Evolutionary conservation across 352 stramenopile species (phyloP), one percentile per base, ranked within the genome.

Genomic region (Phytophthora fragariae): DNA sequence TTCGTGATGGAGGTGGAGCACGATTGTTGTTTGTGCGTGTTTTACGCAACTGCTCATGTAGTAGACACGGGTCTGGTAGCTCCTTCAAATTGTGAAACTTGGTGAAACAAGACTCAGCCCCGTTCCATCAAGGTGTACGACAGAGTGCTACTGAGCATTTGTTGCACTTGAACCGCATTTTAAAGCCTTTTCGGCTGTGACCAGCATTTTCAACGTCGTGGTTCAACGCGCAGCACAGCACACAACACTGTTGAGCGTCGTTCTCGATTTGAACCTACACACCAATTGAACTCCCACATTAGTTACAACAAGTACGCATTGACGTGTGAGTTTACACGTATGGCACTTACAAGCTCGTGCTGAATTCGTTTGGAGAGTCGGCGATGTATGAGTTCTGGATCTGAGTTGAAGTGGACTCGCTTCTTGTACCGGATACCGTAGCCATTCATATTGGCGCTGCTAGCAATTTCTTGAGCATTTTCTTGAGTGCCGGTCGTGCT

Each of bases 11-110:
- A 44, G 31, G 54, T 59, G 27, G 14, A 17, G 54, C 31, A n/a
- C 54, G 54, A 60, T 60, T 60, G 31, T 60, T 29, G 33, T 60
- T 60, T 60, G 6, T 44, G 54, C 31, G 54, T 31, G 54, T 60
- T 12, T 11, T 47, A 27, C 54, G 31, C 29, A 60, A n/a, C 29
- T 60, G 54, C 31, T 46, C 54, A 6, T 31, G 41, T 11, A 60
- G 14, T 47, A 29, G 54, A 60, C 31, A 60, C 12, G 54, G 54
- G 33, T 49, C 54, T 19, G 54, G 54, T 47, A 60, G 54, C 54
- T 44, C 54, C 17, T 44, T 47, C n/a, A 29, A 29, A 33, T 46
- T 60, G 31, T 49, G 54, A 47, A 60, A 60, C 54, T 47, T 60
- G 31, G 15, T 27, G n/a, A 60, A 60, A n/a, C 54, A 60, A 3